A percentile compares a stretch with the other conserved stretches of the same genome.
Conservation (phyloP, 108 stramenopile genomes). For the Mediolabrus comicus region DNA sequence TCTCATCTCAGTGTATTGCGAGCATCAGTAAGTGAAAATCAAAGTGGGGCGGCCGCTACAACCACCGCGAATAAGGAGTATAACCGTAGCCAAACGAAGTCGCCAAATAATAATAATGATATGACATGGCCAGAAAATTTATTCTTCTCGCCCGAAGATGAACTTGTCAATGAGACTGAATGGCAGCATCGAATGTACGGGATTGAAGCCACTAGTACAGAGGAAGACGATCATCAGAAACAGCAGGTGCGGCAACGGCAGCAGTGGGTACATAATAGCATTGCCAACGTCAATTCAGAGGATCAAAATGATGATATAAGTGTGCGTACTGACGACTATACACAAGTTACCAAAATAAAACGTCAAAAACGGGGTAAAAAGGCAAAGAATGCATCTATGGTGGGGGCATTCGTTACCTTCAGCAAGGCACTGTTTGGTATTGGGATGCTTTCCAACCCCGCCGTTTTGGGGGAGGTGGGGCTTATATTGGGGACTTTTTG, state of each 20-base stretch:
- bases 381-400: conserved; percentile 30
- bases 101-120: background rate
- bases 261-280: background rate
- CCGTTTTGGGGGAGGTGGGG: conserved; percentile 43
- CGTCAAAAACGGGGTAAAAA: conserved; percentile 25
- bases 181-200: background rate
- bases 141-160: background rate
- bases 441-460: conserved; percentile 46
- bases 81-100: background rate
- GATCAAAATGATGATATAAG: background rate
- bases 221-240: background rate
- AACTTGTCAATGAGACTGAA: background rate
- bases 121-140: background rate
- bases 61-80: background rate
- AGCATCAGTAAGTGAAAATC: background rate
- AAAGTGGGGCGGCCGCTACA: background rate
- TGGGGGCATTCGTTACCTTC: conserved; percentile 48
- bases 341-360: background rate
- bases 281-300: no score
- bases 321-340: background rate
- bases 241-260: background rate
- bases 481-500: conserved; percentile 44
- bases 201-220: background rate
- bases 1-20: background rate
- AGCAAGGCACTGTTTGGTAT: conserved; percentile 48